These are phyloP conservation scores for Hippophae gyantsensis DNA, from an alignment of 306 rosid genomes.

Conservation along the genomic window DNA sequence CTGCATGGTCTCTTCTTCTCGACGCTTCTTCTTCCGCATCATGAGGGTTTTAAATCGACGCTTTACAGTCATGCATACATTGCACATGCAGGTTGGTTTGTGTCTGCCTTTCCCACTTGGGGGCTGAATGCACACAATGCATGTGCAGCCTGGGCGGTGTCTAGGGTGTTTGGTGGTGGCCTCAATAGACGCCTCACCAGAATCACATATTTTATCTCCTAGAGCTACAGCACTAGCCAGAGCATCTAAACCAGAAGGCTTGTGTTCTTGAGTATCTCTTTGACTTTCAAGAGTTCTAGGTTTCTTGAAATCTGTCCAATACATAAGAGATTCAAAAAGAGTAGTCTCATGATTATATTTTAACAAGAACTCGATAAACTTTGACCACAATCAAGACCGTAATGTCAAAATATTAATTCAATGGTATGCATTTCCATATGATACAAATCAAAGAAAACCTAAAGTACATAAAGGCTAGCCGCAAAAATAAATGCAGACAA, in stretches of 20 bases:
- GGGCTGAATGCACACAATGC: constrained; percentile 93
- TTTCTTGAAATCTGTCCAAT: constrained; percentile 56
- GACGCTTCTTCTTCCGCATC: constrained; percentile 83
- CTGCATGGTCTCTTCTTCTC: constrained; percentile 37
- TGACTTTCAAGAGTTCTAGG: constrained; percentile 33
- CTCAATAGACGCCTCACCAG: constrained; percentile 47
- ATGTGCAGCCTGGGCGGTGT: constrained; percentile 89
- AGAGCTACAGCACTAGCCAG: constrained; percentile 82
- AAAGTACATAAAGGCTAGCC: background rate
- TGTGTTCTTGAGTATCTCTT: constrained; percentile 37
- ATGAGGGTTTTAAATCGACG: constrained; percentile 91
- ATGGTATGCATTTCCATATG: too few species aligned
- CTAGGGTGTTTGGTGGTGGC: constrained; percentile 88
- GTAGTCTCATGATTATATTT: constrained; percentile 6
- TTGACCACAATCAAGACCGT: background rate
- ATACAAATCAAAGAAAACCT: too few species aligned
- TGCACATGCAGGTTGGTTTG: constrained; percentile 76
- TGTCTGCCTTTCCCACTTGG: constrained; percentile 97
- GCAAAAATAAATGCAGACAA: background rate
- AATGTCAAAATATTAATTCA: too few species aligned
- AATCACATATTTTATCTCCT: constrained; percentile 54
- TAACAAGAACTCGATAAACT: background rate
- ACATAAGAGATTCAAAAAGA: background rate
- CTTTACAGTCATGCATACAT: constrained; percentile 83
- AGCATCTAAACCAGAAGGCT: constrained; percentile 81